Evolutionary conservation across 2,329 filamentous ascomycete species (phyloP).

Genomic region (Colletotrichum sp.): DNA sequence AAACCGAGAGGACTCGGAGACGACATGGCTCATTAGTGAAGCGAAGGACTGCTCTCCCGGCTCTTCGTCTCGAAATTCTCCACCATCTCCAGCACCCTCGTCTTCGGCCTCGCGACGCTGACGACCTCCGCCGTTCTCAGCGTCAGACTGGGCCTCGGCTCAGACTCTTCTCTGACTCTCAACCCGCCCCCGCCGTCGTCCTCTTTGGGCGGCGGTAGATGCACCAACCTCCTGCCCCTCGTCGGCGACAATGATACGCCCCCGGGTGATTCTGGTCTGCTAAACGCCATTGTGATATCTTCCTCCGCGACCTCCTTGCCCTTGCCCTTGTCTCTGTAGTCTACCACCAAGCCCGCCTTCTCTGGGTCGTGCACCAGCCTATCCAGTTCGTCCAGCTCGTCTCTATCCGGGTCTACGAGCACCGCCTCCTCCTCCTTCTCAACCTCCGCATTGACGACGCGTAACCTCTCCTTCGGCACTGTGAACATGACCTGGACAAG

Average conservation of each 20-base stretch:
- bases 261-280: conserved; percentile 10
- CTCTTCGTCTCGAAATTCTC: conserved; percentile 57
- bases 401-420: conserved; percentile 44
- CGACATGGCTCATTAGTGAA: not conserved
- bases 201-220: conserved; percentile 19
- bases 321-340: conserved; percentile 12
- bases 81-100: conserved; percentile 60
- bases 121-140: conserved; percentile 54
- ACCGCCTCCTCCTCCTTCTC: conserved; percentile 47
- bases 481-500: conserved; percentile 91
- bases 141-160: conserved; percentile 34
- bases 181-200: not conserved
- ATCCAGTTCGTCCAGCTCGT: conserved; percentile 20
- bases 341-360: not conserved
- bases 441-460: conserved; percentile 85
- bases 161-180: conserved; percentile 19
- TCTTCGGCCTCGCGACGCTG: conserved; percentile 43
- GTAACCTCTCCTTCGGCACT: conserved; percentile 81
- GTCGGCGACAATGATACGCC: conserved; percentile 1
- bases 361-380: not conserved
- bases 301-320: conserved; percentile 10
- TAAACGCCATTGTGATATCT: not conserved
- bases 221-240: conserved; percentile 14
- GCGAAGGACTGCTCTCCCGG: conserved; percentile 39
- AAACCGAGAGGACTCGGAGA: not conserved